Percentiles rank a stretch among this genome's conserved stretches.
phyloP scores from a whole-genome alignment of 2,329 filamentous ascomycete genomes.

The Alternaria sp. region DNA sequence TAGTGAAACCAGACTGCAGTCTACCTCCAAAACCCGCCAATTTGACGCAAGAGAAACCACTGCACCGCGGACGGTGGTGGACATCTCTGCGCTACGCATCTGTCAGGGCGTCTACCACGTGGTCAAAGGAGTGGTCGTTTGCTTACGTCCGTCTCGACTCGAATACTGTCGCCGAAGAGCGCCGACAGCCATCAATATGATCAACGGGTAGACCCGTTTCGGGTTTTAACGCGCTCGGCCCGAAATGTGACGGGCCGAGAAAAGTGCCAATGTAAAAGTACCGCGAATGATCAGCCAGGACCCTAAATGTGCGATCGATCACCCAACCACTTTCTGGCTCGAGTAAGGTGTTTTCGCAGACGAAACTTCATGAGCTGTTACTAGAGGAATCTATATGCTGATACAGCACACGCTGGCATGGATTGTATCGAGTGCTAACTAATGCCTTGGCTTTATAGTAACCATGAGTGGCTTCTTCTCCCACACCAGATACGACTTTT shows the following conservation, averaged over 20 bases:
- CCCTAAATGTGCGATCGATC: not conserved
- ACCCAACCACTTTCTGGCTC: not conserved
- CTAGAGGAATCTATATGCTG: not conserved
- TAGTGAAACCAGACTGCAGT: not conserved
- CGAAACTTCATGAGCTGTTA: not conserved
- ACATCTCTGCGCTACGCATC: not conserved
- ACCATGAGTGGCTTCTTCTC: constrained; percentile 14
- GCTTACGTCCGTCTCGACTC: not conserved
- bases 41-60: not conserved
- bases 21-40: not conserved
- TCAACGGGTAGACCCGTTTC: constrained; percentile 1
- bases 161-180: constrained; percentile 1
- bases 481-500: constrained; percentile 11
- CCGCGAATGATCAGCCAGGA: not conserved
- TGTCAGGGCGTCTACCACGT: constrained; percentile 9
- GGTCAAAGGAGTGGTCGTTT: constrained; percentile 8
- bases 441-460: not conserved
- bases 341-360: not conserved
- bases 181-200: not conserved
- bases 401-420: not conserved
- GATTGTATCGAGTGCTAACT: not conserved
- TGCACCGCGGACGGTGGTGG: not conserved
- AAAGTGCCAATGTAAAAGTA: constrained; percentile 7
- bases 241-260: constrained; percentile 6
- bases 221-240: constrained; percentile 2